phyloP scores from a whole-genome alignment of 2,329 filamentous ascomycete genomes.

The Ambrosiella beaveri region DNA sequence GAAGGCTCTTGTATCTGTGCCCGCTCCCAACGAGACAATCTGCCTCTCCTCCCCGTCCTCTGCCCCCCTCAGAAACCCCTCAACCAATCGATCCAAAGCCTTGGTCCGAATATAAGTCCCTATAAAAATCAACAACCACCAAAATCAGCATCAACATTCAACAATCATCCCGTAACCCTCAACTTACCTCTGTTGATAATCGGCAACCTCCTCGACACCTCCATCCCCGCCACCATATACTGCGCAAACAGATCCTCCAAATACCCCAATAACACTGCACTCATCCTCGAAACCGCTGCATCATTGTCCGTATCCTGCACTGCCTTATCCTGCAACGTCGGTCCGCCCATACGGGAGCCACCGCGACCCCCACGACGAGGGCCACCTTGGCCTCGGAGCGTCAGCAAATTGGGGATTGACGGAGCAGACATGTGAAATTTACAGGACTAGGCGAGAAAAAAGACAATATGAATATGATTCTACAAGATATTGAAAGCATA shows the following conservation, averaged over 20 bases:
- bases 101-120: slow-evolving; percentile 85
- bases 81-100: slow-evolving; percentile 63
- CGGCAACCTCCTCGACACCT: slow-evolving; percentile 50
- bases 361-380: slow-evolving; percentile 24
- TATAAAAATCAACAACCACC: slow-evolving; percentile 20
- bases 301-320: slow-evolving; percentile 86
- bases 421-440: slow-evolving; percentile 43
- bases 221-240: slow-evolving; percentile 40
- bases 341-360: slow-evolving; percentile 19
- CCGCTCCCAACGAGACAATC: slow-evolving; percentile 82
- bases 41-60: slow-evolving; percentile 33
- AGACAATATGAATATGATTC: no score
- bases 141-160: neutral
- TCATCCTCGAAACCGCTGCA: slow-evolving; percentile 74
- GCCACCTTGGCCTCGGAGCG: slow-evolving; percentile 26
- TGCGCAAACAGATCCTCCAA: slow-evolving; percentile 64
- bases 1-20: slow-evolving; percentile 81
- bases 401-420: slow-evolving; percentile 65
- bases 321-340: slow-evolving; percentile 44
- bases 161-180: neutral
- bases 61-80: slow-evolving; percentile 43
- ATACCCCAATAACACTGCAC: slow-evolving; percentile 74
- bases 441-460: neutral
- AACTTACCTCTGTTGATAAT: slow-evolving; percentile 77
- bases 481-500: no score